Evolutionary conservation across 192 early-diverging fungal species (phyloP), one percentile per base, ranked within the genome.

Genomic region (Pilaira anomala): DNA sequence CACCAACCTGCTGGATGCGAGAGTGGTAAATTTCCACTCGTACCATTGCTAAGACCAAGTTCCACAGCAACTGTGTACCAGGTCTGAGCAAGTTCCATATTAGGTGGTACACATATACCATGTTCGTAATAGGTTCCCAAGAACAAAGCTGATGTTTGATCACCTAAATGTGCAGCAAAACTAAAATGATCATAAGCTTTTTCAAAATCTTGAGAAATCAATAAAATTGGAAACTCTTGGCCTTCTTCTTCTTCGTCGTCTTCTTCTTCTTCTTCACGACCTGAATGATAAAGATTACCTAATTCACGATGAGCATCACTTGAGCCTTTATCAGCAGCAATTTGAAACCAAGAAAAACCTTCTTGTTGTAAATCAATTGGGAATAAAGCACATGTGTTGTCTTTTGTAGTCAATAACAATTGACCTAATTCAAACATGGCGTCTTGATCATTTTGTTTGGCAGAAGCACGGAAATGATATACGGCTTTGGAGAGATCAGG

Each of bases 81-180:
- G 12, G 60, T 40, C 12, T 63, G 46, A 28, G 71, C 62, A 6
- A 61, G 30, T n/a, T 51, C 67, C 3, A 60, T 48, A 41, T 79
- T 59, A 26, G 54, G 41, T 12, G 33, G 40, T 29, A 81, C 80
- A 26, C 62, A 60, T 18, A 65, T 33, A 19, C 80, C 80, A 56
- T 78, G 48, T 39, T 80, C 67, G 45, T 78, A 79, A 44, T 65
- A 65, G 16, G 56, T 67, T 2, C 69, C 80, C 5, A 81, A 29
- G 18, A 62, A 67, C 41, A 73, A 24, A 28, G 54, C 45, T 13
- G 79, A 71, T 21, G 62, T 52, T 26, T 52, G 19, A 26, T 79
- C 73, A n/a, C 66, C 65, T 24, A 53, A 54, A 7, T 63, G 28
- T 1, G 60, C 62, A 30, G 65, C 68, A 21, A 54, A 46, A n/a